Percentiles rank a stretch among this genome's conserved stretches.
These are phyloP conservation scores for Claviceps sp. DNA, from an alignment of 2,329 filamentous ascomycete species.

Conservation along the genomic window DNA sequence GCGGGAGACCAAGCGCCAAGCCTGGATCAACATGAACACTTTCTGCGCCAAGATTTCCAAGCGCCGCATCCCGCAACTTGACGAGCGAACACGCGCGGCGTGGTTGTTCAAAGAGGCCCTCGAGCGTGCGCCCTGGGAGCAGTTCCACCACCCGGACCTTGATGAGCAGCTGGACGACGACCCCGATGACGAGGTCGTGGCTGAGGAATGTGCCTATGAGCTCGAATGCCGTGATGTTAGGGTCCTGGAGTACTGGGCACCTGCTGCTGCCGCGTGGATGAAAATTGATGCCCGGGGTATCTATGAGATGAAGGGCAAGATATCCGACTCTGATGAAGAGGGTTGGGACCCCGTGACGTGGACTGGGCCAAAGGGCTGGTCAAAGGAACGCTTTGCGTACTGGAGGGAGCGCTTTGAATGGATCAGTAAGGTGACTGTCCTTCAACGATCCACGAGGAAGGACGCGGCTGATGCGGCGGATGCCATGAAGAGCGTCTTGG, in stretches of 20 bases:
- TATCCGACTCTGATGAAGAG: not conserved
- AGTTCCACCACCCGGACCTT: constrained; percentile 1
- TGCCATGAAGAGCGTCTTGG: not conserved
- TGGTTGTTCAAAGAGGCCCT: constrained; percentile 2
- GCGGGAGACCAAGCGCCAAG: constrained; percentile 1
- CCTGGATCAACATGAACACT: constrained; percentile 1
- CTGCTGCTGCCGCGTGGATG: constrained; percentile 1
- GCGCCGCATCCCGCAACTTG: not conserved
- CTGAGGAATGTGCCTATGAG: not conserved
- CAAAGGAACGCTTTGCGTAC: not conserved
- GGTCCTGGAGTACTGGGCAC: constrained; percentile 2
- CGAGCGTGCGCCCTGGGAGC: not conserved
- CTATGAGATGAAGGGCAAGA: constrained; percentile 1
- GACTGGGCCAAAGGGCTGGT: constrained; percentile 1
- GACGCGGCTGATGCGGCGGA: not conserved
- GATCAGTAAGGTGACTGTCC: not conserved
- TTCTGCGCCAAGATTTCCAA: constrained; percentile 2
- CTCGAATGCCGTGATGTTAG: constrained; percentile 3
- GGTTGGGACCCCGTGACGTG: not conserved
- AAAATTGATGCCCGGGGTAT: not conserved
- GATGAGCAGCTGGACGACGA: not conserved
- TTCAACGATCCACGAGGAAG: not conserved
- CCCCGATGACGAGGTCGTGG: not conserved
- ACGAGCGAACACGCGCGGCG: not conserved
- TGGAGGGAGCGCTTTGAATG: constrained; percentile 1